These are phyloP conservation scores for Pontederia crassipes DNA, from an alignment of 176 grass and related monocot species.

Conservation along the genomic window DNA sequence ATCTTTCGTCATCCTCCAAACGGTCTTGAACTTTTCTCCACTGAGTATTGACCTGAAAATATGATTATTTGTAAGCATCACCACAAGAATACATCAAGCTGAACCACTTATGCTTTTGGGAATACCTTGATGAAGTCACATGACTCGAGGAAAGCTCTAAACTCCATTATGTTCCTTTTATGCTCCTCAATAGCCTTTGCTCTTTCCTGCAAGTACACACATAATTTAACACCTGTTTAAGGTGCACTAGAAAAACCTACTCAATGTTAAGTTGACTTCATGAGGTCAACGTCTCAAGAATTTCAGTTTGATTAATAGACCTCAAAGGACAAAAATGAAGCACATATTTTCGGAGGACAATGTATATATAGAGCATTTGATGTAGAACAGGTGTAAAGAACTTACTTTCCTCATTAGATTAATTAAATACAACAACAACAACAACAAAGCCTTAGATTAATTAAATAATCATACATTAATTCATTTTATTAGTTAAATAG, in stretches of 20 bases:
- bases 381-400: too few relatives aligned
- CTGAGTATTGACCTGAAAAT: constrained; percentile 51
- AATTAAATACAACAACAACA: too few relatives aligned
- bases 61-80: neutral
- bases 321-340: too few relatives aligned
- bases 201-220: constrained; percentile 56
- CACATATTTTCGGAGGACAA: too few relatives aligned
- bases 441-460: too few relatives aligned
- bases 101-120: neutral
- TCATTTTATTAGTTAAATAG: too few relatives aligned
- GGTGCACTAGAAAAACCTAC: neutral
- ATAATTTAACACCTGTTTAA: constrained; percentile 1
- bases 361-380: too few relatives aligned
- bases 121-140: constrained; percentile 93
- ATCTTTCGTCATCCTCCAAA: constrained; percentile 91
- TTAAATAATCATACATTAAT: too few relatives aligned
- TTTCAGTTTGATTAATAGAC: too few relatives aligned
- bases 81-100: neutral
- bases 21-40: constrained; percentile 98
- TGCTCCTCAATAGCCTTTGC: constrained; percentile 69
- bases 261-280: too few relatives aligned
- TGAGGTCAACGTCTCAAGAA: too few relatives aligned
- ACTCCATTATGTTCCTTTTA: constrained; percentile 63
- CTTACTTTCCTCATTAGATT: too few relatives aligned
- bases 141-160: constrained; percentile 78